Percentiles rank a stretch among this genome's conserved stretches.
Evolutionary conservation across 1,284 basidiomycete genomes (phyloP).

Genomic region (Peniophora sp.): DNA sequence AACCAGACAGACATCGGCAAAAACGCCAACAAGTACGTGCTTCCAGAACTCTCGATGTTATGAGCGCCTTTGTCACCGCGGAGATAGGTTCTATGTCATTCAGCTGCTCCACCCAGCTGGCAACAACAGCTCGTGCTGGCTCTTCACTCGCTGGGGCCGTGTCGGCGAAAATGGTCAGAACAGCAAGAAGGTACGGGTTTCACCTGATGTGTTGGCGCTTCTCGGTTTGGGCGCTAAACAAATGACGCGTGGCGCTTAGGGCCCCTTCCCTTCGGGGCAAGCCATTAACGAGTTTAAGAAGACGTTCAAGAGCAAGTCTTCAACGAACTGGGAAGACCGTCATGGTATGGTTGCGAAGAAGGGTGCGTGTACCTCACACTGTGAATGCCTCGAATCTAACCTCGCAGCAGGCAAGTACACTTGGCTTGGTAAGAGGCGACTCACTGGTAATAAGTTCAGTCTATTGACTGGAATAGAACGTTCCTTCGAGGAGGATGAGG

Average conservation of each 20-base stretch:
- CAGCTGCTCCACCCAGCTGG: conserved; percentile 49
- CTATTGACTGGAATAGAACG: conserved; percentile 30
- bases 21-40: conserved; percentile 57
- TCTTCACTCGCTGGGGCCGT: conserved; percentile 57
- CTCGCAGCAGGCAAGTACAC: conserved; percentile 44
- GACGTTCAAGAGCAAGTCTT: conserved; percentile 52
- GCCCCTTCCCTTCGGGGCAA: conserved; percentile 22
- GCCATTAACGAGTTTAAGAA: conserved; percentile 52
- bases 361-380: conserved; percentile 23
- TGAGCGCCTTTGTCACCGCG: background rate
- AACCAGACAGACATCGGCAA: conserved; percentile 58
- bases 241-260: conserved; percentile 16
- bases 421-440: conserved; percentile 38
- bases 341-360: conserved; percentile 48
- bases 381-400: background rate
- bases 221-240: background rate
- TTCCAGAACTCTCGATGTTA: background rate
- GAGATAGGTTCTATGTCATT: conserved; percentile 51
- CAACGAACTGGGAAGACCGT: conserved; percentile 41
- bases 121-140: conserved; percentile 25
- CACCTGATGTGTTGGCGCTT: background rate
- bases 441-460: background rate
- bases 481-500: conserved; percentile 38
- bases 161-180: conserved; percentile 48
- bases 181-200: conserved; percentile 36